Conservation (phyloP, 2,329 filamentous ascomycete genomes). For the Coniochaeta prunicola region DNA sequence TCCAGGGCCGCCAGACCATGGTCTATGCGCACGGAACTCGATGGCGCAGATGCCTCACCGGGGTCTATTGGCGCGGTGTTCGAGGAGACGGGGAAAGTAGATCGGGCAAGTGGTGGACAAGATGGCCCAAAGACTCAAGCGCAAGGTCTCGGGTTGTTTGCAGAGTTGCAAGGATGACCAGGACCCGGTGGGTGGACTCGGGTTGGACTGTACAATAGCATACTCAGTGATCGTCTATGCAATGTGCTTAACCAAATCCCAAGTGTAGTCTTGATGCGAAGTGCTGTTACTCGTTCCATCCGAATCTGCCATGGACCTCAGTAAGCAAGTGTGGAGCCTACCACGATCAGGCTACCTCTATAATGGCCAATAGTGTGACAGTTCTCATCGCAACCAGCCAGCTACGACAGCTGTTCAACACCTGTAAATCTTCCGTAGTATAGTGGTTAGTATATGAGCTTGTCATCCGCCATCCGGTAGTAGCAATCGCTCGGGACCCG, state of each 20-base stretch:
- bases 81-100: neutral
- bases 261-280: neutral
- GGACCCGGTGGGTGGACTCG: neutral
- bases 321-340: neutral
- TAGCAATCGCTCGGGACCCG: neutral
- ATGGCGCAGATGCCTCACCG: neutral
- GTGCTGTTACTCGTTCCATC: neutral
- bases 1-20: neutral
- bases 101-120: neutral
- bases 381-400: neutral
- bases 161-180: neutral
- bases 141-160: neutral
- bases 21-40: neutral
- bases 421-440: constrained; percentile 1
- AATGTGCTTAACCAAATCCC: neutral
- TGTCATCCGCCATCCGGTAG: neutral
- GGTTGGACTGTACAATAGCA: neutral
- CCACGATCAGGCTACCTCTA: neutral
- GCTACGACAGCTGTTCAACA: constrained; percentile 1
- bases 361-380: neutral
- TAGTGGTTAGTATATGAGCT: constrained; percentile 2
- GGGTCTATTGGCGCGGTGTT: neutral
- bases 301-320: too few relatives aligned
- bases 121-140: neutral
- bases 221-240: neutral